These are phyloP conservation scores for Phanerochaete carnosa DNA, from an alignment of 768 basidiomycete species.

Conservation along the genomic window DNA sequence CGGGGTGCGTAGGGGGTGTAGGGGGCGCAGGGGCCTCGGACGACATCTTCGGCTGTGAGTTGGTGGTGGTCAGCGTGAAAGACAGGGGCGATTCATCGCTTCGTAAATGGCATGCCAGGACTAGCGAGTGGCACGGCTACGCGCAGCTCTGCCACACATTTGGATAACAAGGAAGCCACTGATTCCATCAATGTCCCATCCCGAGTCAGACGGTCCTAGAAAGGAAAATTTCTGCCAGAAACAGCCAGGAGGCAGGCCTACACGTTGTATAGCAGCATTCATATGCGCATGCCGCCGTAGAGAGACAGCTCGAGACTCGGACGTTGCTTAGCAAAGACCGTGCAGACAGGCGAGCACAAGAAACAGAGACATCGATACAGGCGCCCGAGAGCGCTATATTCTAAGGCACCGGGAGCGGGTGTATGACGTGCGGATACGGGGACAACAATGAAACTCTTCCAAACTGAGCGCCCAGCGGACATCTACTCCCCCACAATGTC, in stretches of 20 bases:
- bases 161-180: not conserved
- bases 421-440: no score
- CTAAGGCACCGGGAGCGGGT: no score
- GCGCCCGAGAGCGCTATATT: no score
- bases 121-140: not conserved
- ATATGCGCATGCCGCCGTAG: no score
- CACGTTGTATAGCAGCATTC: not conserved
- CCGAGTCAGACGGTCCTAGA: not conserved
- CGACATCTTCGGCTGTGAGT: not conserved
- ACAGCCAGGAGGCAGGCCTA: not conserved
- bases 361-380: no score
- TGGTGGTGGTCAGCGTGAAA: not conserved
- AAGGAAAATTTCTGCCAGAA: not conserved
- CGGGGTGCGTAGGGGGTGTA: not conserved
- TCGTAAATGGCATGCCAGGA: not conserved
- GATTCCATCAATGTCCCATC: not conserved
- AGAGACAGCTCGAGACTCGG: no score
- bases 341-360: no score
- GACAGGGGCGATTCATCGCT: not conserved
- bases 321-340: no score
- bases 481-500: constrained; percentile 10
- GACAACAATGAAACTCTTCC: no score
- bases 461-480: no score
- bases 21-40: not conserved
- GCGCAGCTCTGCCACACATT: not conserved